Percentiles rank a stretch among this genome's conserved stretches.
phyloP scores from a whole-genome alignment of 306 rosid genomes.

The Ziziphus jujuba region DNA sequence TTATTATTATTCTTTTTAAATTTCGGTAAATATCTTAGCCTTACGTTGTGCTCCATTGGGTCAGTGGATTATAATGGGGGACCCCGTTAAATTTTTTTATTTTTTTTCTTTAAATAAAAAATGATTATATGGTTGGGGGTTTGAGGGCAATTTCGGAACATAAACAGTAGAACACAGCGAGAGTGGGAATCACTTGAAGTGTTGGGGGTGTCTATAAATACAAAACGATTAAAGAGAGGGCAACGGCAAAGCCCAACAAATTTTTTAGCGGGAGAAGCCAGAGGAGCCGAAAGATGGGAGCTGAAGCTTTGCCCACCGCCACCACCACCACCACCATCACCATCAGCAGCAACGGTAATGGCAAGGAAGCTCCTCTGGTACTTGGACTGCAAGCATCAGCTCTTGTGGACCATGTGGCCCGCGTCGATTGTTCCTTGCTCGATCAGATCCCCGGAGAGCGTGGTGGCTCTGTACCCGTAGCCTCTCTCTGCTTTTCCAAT shows the following conservation, averaged over 20 bases:
- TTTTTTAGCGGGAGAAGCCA: neutral
- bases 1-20: too few relatives aligned
- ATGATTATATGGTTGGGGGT: too few relatives aligned
- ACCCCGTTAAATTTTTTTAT: neutral
- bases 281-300: conserved; percentile 37
- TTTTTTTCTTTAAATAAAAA: too few relatives aligned
- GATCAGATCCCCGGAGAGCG: conserved; percentile 77
- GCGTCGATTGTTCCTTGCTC: conserved; percentile 59
- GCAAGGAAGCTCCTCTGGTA: conserved; percentile 47
- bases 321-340: conserved; percentile 12
- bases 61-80: too few relatives aligned
- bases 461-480: conserved; percentile 90
- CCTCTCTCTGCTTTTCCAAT: neutral
- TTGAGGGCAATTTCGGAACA: conserved; percentile 19
- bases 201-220: neutral
- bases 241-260: neutral
- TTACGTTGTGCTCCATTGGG: too few relatives aligned
- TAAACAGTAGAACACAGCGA: too few relatives aligned
- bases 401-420: conserved; percentile 75
- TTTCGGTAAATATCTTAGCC: too few relatives aligned
- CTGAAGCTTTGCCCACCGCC: conserved; percentile 27
- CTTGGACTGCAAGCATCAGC: conserved; percentile 85
- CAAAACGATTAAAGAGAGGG: neutral
- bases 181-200: too few relatives aligned
- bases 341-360: neutral